Evolutionary conservation across 192 early-diverging fungal species (phyloP).

Genomic region (Mortierella antarctica): DNA sequence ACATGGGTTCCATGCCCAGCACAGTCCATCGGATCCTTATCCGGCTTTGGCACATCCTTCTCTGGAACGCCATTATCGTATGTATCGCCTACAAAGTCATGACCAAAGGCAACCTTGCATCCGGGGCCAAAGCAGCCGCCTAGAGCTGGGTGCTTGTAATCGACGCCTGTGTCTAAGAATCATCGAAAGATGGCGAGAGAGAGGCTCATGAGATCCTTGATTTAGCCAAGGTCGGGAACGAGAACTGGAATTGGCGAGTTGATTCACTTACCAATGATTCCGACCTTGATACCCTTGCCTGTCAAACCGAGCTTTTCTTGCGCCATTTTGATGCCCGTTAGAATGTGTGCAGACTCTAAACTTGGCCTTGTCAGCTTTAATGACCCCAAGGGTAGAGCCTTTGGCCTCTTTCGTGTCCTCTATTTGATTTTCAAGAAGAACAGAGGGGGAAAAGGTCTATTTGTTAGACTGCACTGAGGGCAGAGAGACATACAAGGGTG

Average conservation of each 20-base stretch:
- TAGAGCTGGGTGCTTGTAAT: conserved; percentile 69
- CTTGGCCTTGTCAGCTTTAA: conserved; percentile 18
- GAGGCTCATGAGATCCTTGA: no score
- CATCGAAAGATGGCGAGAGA: no score
- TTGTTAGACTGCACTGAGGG: neutral
- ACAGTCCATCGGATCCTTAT: conserved; percentile 68
- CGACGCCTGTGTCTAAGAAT: conserved; percentile 54
- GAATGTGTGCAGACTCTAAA: conserved; percentile 40
- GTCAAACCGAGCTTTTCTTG: conserved; percentile 31
- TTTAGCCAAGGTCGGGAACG: neutral
- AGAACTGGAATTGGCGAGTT: neutral
- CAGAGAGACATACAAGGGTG: neutral
- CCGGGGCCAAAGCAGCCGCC: conserved; percentile 66
- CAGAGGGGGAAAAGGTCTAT: neutral
- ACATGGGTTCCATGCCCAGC: conserved; percentile 75
- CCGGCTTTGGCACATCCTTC: conserved; percentile 56
- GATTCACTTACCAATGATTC: conserved; percentile 59
- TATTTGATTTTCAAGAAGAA: conserved; percentile 17
- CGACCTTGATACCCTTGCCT: conserved; percentile 60
- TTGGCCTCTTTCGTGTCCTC: conserved; percentile 44
- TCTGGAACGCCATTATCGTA: conserved; percentile 25
- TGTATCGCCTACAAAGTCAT: conserved; percentile 70
- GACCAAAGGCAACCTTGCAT: conserved; percentile 64
- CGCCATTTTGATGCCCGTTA: conserved; percentile 12
- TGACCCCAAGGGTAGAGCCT: conserved; percentile 25